Percentiles rank a stretch among this genome's conserved stretches.
phyloP scores from a whole-genome alignment of 2,329 filamentous ascomycete species.

The Colletotrichum caudatum region DNA sequence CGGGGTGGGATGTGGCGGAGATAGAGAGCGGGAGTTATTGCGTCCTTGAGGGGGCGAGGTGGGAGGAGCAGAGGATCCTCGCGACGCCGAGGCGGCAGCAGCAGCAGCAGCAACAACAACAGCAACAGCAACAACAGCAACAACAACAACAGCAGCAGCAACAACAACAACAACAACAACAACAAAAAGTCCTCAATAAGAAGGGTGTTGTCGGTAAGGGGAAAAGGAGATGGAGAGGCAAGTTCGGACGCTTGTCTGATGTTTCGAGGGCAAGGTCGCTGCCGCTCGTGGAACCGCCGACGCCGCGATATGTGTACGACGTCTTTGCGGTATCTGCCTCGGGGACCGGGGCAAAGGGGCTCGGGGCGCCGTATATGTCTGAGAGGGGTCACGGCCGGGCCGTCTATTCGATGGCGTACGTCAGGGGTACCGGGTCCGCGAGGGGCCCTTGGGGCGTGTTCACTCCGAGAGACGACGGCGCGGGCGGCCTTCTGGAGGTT shows the following conservation, averaged over 20 bases:
- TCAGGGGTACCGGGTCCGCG: conserved; percentile 10
- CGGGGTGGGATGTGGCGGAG: conserved; percentile 17
- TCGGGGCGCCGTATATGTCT: neutral
- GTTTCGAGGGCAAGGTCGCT: neutral
- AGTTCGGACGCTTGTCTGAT: neutral
- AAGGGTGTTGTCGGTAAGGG: neutral
- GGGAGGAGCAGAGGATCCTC: conserved; percentile 28
- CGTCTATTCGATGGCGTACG: conserved; percentile 21
- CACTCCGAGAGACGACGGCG: neutral
- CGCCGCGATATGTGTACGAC: conserved; percentile 6
- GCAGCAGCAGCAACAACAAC: neutral
- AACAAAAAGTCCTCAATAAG: neutral
- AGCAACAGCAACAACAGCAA: neutral
- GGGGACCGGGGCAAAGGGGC: neutral
- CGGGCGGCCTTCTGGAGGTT: neutral
- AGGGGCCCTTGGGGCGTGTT: conserved; percentile 7
- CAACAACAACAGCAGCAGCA: neutral
- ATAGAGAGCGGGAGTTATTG: conserved; percentile 25
- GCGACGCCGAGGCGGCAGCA: neutral
- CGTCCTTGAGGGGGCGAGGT: conserved; percentile 28
- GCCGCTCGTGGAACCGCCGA: conserved; percentile 11
- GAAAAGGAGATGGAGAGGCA: neutral
- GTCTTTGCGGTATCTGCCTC: neutral
- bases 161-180: neutral
- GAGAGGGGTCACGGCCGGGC: conserved; percentile 4